Evolutionary conservation across 2,329 filamentous ascomycete species (phyloP).

Genomic region (Neofusicoccum sp.): DNA sequence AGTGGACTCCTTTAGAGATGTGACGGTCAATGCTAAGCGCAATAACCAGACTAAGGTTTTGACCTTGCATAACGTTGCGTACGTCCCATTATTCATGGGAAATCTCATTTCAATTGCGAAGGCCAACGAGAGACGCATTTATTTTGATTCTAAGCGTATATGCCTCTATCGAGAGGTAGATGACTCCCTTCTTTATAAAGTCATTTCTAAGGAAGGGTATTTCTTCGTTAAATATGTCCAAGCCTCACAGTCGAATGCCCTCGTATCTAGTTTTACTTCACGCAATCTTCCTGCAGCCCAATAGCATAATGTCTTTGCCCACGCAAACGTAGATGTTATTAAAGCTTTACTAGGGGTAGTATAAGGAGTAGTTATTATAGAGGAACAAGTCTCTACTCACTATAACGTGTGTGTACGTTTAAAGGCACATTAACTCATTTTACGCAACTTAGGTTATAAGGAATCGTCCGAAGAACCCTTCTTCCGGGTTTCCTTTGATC

Average conservation of each 20-base stretch:
- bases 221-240: not conserved
- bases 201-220: not conserved
- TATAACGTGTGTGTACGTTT: not conserved
- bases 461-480: not conserved
- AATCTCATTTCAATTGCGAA: not conserved
- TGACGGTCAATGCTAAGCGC: not conserved
- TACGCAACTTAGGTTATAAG: not conserved
- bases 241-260: fast-evolving
- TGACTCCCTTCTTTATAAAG: not conserved
- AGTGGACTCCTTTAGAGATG: not conserved
- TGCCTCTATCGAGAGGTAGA: not conserved
- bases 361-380: not conserved
- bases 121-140: not conserved
- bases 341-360: not conserved
- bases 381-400: no score
- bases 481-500: not conserved
- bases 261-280: not conserved
- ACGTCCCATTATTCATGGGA: not conserved
- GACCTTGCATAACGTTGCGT: not conserved
- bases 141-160: not conserved
- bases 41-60: not conserved
- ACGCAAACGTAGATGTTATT: not conserved
- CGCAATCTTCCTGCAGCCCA: not conserved
- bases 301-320: not conserved
- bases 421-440: not conserved